Evolutionary conservation across 345 rosid genomes (phyloP).

Genomic region (Lumnitzera littorea): DNA sequence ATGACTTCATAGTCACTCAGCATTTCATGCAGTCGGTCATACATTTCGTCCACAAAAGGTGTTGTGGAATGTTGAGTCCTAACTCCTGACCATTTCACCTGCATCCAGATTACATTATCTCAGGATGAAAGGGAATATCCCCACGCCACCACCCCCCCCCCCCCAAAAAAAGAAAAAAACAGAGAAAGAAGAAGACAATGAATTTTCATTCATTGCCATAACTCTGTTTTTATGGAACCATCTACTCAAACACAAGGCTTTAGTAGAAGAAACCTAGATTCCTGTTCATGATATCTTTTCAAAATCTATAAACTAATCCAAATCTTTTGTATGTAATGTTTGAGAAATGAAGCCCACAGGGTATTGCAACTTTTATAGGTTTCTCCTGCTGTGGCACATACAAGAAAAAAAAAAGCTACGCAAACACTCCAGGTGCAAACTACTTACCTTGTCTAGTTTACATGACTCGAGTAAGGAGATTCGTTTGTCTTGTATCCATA

Average conservation of each 20-base stretch:
- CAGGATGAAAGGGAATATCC: background rate
- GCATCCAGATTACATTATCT: slow-evolving; percentile 20
- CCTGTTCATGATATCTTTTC: too few species aligned
- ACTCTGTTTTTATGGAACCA: too few species aligned
- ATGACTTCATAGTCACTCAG: slow-evolving; percentile 75
- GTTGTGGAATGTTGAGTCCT: slow-evolving; percentile 91
- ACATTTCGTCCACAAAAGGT: slow-evolving; percentile 93
- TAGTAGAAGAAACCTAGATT: too few species aligned
- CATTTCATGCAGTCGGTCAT: slow-evolving; percentile 73
- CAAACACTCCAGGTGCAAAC: background rate
- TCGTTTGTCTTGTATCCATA: slow-evolving; percentile 97
- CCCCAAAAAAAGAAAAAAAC: background rate
- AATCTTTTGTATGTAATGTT: too few species aligned
- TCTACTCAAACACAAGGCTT: too few species aligned
- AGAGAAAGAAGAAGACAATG: background rate
- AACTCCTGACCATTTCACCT: slow-evolving; percentile 97
- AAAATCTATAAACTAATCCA: too few species aligned
- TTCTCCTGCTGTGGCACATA: too few species aligned
- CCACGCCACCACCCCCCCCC: too few species aligned
- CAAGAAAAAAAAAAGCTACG: too few species aligned
- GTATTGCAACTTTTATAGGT: too few species aligned
- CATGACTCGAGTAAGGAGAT: slow-evolving; percentile 84
- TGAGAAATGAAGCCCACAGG: too few species aligned
- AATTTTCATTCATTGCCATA: background rate
- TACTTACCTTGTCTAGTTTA: slow-evolving; percentile 81